Conservation (phyloP, 2,329 filamentous ascomycete species). For the Stemphylium vesicarium region DNA sequence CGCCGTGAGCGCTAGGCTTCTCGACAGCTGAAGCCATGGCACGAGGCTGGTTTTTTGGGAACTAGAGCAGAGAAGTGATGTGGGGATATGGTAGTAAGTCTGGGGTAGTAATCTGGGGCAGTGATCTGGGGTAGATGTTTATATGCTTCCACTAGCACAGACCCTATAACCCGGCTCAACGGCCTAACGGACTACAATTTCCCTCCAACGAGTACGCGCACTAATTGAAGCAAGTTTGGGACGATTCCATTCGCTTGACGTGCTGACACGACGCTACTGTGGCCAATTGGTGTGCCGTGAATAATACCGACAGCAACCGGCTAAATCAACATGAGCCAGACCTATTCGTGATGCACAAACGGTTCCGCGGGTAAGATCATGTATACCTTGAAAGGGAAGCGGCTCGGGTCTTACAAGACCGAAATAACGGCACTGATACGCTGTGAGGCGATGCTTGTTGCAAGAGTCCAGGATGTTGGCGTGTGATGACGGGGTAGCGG, state of each 20-base stretch:
- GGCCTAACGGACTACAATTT: conserved; percentile 7
- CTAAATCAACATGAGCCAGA: conserved; percentile 5
- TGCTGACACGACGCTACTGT: neutral
- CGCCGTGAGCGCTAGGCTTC: conserved; percentile 16
- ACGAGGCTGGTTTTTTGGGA: neutral
- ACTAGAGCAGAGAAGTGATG: neutral
- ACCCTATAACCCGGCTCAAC: conserved; percentile 1
- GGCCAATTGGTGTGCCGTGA: neutral
- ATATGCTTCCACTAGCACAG: conserved; percentile 1
- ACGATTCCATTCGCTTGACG: neutral
- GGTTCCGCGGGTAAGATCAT: neutral
- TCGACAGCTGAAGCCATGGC: conserved; percentile 25
- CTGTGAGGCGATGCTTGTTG: neutral
- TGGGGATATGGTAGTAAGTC: conserved; percentile 1
- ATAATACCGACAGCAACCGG: conserved; percentile 2
- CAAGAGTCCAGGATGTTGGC: neutral
- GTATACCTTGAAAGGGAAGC: neutral
- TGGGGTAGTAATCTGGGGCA: conserved; percentile 16
- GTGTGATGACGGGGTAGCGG: neutral
- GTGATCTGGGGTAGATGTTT: conserved; percentile 6
- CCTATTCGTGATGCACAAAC: neutral
- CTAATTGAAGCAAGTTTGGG: neutral
- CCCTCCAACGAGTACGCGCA: conserved; percentile 6
- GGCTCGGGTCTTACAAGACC: neutral
- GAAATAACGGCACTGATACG: neutral